Evolutionary conservation across 208 protist genomes (phyloP), one percentile per base, ranked within the genome.

Genomic region (Acanthamoeba quina): DNA sequence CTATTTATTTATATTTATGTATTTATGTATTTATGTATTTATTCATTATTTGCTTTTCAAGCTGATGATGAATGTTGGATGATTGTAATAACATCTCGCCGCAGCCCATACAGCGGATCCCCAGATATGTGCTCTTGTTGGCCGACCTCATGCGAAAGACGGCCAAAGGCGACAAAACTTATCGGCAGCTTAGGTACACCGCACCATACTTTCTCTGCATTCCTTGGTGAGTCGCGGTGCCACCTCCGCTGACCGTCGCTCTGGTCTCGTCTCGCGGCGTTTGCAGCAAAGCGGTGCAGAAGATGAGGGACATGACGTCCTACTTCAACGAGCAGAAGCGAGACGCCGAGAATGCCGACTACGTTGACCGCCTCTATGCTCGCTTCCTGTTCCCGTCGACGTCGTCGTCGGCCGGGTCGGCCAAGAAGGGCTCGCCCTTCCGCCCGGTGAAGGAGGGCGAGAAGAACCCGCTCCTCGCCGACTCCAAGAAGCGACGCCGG

Each of bases 321-420:
- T 90, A 72, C 37, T 64, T 90, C 37, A 90, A 90, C 83, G 83
- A 90, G 26, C 83, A 90, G 83, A 90, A 90, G 83, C 52, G 83
- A 47, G 83, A 90, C 26, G 83, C 83, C 58, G 83, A 90, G 83
- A 90, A 90, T 21, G 52, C 60, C 0, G 83, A 90, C 60, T 90
- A 90, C 34, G 58, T 90, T 4, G 83, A 85, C 15, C 76, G 76
- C 15, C 76, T 85, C 24, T 85, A 85, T 47, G 37, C 47, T 2
- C 76, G 76, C 47, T 85, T 85, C 47, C 19, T 85, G 47, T 85
- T 85, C n/a, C 76, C 76, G 15, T 85, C 76, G 17, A 34, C 76
- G 3, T 85, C 76, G 13, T 85, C 76, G 21, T 85, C 76, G 7
- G 49, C 17, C 44, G 47, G n/a, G 7, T 58, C 76, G 21, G 37